These are phyloP conservation scores for Eudorina sp. DNA, from an alignment of 139 green algal species.

Conservation along the genomic window DNA sequence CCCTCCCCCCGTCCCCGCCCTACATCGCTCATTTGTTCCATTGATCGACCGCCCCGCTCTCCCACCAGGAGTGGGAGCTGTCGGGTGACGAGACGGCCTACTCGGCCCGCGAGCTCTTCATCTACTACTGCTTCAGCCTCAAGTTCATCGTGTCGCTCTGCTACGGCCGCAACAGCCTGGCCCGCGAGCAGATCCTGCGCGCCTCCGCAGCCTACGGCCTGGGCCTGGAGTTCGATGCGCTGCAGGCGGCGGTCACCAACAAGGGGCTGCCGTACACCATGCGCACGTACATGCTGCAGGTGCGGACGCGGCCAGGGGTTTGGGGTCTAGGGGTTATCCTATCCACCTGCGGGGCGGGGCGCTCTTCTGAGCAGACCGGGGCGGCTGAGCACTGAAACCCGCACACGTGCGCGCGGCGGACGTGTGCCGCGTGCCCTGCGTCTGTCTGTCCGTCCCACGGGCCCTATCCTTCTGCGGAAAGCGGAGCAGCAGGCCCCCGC, in stretches of 20 bases:
- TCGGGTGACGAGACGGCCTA: conserved; percentile 1
- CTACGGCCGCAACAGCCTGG: conserved; percentile 56
- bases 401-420: too few relatives aligned
- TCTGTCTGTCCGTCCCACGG: too few relatives aligned
- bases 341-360: not conserved
- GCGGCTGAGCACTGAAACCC: too few relatives aligned
- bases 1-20: too few relatives aligned
- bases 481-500: too few relatives aligned
- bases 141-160: conserved; percentile 51
- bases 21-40: too few relatives aligned
- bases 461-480: too few relatives aligned
- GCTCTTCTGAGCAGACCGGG: too few relatives aligned
- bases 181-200: conserved; percentile 17
- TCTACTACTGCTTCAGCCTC: conserved; percentile 59
- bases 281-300: conserved; percentile 41
- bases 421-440: too few relatives aligned
- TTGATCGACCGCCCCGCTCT: too few relatives aligned
- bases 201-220: conserved; percentile 26
- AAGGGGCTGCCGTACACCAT: conserved; percentile 45
- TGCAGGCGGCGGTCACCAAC: conserved; percentile 5
- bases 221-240: conserved; percentile 54
- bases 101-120: conserved; percentile 36
- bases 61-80: conserved; percentile 46
- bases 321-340: not conserved
- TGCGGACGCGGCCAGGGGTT: not conserved